Evolutionary conservation across 768 basidiomycete genomes (phyloP).

Genomic region (Hirschioporus abietinus): DNA sequence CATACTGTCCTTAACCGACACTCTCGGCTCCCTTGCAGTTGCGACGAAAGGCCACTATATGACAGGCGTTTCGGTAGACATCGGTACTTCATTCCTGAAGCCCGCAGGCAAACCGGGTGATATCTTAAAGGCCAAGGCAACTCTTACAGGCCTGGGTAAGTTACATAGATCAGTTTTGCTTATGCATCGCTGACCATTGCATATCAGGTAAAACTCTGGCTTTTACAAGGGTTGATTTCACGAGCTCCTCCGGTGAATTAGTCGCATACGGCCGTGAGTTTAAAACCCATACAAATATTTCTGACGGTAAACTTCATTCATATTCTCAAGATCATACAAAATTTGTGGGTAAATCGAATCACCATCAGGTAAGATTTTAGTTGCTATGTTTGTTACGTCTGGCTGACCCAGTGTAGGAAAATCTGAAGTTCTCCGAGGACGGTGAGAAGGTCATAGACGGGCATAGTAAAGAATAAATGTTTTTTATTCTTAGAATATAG

Average conservation of each 20-base stretch:
- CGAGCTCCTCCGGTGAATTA: slow-evolving; percentile 53
- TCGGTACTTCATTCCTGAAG: slow-evolving; percentile 70
- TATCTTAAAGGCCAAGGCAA: slow-evolving; percentile 55
- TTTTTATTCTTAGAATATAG: not conserved
- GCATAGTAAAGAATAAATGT: slow-evolving; percentile 38
- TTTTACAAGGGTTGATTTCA: slow-evolving; percentile 79
- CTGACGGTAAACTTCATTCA: slow-evolving; percentile 7
- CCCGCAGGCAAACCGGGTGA: slow-evolving; percentile 73
- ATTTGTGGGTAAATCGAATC: slow-evolving; percentile 67
- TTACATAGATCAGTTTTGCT: not conserved
- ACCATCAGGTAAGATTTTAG: slow-evolving; percentile 30
- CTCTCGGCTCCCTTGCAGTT: slow-evolving; percentile 78
- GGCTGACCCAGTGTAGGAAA: slow-evolving; percentile 39
- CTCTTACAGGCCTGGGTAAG: slow-evolving; percentile 65
- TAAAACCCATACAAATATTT: not conserved
- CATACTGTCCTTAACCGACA: slow-evolving; percentile 77
- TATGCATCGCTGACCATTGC: slow-evolving; percentile 4
- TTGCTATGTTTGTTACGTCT: not conserved
- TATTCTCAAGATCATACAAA: slow-evolving; percentile 69
- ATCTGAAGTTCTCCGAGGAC: slow-evolving; percentile 74
- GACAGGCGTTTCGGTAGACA: slow-evolving; percentile 85
- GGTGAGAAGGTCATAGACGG: slow-evolving; percentile 61
- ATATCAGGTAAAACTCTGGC: slow-evolving; percentile 69
- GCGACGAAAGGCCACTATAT: slow-evolving; percentile 78
- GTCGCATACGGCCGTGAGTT: slow-evolving; percentile 78